Percentiles rank a stretch among this genome's conserved stretches.
Evolutionary conservation across 768 basidiomycete genomes (phyloP).

Genomic region (Roridomyces roridus): DNA sequence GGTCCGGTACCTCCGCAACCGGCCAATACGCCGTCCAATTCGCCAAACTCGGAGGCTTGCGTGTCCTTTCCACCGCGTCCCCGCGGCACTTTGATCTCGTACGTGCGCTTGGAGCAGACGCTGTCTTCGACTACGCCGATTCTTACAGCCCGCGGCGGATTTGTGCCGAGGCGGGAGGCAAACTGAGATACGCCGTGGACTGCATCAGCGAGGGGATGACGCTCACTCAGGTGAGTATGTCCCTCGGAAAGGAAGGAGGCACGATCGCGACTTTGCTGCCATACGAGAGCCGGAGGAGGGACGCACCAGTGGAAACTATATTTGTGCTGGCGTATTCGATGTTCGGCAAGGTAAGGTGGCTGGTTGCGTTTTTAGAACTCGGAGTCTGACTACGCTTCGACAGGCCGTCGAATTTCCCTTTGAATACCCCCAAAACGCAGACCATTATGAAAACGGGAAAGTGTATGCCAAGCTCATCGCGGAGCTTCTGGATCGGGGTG

Average conservation of each 20-base stretch:
- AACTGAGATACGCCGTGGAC: slow-evolving; percentile 32
- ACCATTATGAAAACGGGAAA: slow-evolving; percentile 22
- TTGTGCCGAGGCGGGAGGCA: slow-evolving; percentile 29
- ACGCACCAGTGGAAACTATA: slow-evolving; percentile 17
- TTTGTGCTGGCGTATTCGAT: slow-evolving; percentile 27
- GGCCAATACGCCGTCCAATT: slow-evolving; percentile 48
- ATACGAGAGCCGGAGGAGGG: slow-evolving; percentile 26
- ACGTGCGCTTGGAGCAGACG: slow-evolving; percentile 47
- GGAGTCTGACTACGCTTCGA: not conserved
- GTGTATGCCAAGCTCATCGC: slow-evolving; percentile 23
- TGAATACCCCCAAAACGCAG: slow-evolving; percentile 1
- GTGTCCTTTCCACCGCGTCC: slow-evolving; percentile 52
- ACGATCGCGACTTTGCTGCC: slow-evolving; percentile 31
- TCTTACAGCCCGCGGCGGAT: slow-evolving; percentile 33
- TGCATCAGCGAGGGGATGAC: slow-evolving; percentile 35
- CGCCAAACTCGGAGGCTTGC: slow-evolving; percentile 46
- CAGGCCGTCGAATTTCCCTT: slow-evolving; percentile 5
- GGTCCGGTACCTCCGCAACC: slow-evolving; percentile 27
- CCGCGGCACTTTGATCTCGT: slow-evolving; percentile 42
- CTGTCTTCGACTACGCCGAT: slow-evolving; percentile 45
- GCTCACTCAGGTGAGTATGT: slow-evolving; percentile 27
- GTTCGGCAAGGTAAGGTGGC: slow-evolving; percentile 24
- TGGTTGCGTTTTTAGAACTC: not conserved
- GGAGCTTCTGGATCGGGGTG: slow-evolving; percentile 13
- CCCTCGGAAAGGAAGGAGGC: slow-evolving; percentile 29